These are phyloP conservation scores for Nicotiana noctiflora DNA, from an alignment of 257 asterid genomes.

Conservation along the genomic window DNA sequence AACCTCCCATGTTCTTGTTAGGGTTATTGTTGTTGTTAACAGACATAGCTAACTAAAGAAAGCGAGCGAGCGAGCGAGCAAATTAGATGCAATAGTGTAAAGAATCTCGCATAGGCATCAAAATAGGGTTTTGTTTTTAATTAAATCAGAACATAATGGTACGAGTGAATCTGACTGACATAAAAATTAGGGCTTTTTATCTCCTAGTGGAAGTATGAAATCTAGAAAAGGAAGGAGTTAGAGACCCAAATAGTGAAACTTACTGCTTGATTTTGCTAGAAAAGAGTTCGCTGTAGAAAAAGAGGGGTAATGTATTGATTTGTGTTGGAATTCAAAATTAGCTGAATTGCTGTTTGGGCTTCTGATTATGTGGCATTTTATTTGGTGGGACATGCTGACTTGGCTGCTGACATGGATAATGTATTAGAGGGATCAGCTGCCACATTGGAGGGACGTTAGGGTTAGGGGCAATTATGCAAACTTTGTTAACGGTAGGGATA, in stretches of 20 bases:
- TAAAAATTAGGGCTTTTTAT: background rate
- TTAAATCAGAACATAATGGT: background rate
- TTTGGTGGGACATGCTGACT: too few species aligned
- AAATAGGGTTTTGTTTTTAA: background rate
- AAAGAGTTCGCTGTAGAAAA: background rate
- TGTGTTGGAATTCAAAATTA: too few species aligned
- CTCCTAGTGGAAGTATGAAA: background rate
- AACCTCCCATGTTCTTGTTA: conserved; percentile 56
- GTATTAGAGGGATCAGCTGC: too few species aligned
- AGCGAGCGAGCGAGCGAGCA: background rate
- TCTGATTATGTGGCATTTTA: too few species aligned
- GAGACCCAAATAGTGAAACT: background rate
- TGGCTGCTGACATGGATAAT: too few species aligned
- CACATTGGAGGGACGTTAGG: too few species aligned
- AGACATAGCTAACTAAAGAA: conserved; percentile 40
- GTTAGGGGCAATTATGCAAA: too few species aligned
- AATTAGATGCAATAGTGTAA: background rate
- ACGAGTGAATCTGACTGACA: background rate
- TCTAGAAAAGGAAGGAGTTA: background rate
- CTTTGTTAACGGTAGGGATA: too few species aligned
- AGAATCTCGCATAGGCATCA: background rate
- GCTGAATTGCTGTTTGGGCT: too few species aligned
- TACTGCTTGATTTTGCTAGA: background rate
- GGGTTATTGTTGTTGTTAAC: conserved; percentile 70
- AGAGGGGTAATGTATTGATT: too few species aligned